Percentiles rank a stretch among this genome's conserved stretches.
These are phyloP conservation scores for Brettanomyces anomalus DNA, from an alignment of 805 yeast species.

Conservation along the genomic window DNA sequence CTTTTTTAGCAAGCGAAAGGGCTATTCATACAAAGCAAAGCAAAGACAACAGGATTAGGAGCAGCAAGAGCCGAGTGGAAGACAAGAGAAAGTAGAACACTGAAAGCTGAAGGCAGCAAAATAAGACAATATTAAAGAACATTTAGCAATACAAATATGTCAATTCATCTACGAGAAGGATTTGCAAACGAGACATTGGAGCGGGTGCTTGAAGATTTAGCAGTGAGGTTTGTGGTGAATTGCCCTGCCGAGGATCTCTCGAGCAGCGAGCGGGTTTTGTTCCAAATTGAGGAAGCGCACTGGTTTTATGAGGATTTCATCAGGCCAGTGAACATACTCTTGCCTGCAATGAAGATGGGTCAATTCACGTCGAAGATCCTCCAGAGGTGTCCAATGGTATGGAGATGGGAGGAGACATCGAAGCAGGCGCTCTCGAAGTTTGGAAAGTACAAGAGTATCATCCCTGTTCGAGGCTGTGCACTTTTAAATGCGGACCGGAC, in stretches of 20 bases:
- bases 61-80: too few species aligned
- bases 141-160: slow-evolving; percentile 16
- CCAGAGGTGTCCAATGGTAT: slow-evolving; percentile 62
- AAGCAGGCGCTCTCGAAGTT: slow-evolving; percentile 71
- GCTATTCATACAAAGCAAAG: too few species aligned
- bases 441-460: slow-evolving; percentile 75
- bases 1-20: too few species aligned
- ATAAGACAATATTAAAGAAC: neutral
- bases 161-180: slow-evolving; percentile 28
- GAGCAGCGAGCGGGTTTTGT: slow-evolving; percentile 72
- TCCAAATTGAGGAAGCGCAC: slow-evolving; percentile 96
- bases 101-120: slow-evolving; percentile 1
- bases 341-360: slow-evolving; percentile 74
- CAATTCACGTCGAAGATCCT: slow-evolving; percentile 61
- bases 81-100: too few species aligned
- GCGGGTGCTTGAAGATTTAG: slow-evolving; percentile 71
- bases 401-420: slow-evolving; percentile 81
- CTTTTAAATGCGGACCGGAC: slow-evolving; percentile 62
- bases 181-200: slow-evolving; percentile 61
- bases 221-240: slow-evolving; percentile 84
- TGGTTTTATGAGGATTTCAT: slow-evolving; percentile 93
- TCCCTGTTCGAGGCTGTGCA: slow-evolving; percentile 96
- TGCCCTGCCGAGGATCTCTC: slow-evolving; percentile 88
- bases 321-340: slow-evolving; percentile 57
- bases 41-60: too few species aligned